Evolutionary conservation across 331 rosid genomes (phyloP).

Genomic region (Prunus yedoensis): DNA sequence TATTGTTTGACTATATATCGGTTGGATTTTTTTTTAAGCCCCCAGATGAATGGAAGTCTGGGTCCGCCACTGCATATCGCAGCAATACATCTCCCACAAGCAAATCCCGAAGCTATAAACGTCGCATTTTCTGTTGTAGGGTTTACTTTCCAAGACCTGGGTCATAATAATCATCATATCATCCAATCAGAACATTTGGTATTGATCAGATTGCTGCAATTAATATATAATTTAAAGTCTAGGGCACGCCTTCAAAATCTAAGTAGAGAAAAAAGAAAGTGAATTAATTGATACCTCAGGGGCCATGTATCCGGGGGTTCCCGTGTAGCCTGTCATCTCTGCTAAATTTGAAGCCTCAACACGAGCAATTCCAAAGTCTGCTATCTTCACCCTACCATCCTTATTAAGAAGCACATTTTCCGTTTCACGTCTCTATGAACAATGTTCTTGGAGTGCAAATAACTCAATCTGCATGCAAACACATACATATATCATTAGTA

Average conservation of each 20-base stretch:
- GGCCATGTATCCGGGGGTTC: constrained; percentile 28
- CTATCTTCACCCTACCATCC: constrained; percentile 4
- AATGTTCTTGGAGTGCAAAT: constrained; percentile 8
- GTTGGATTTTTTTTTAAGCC: too few species aligned
- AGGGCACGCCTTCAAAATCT: too few species aligned
- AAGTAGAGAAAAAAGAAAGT: too few species aligned
- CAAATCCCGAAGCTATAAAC: constrained; percentile 20
- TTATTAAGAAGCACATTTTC: constrained; percentile 23
- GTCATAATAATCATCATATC: too few species aligned
- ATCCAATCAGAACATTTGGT: background rate
- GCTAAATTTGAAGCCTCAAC: background rate
- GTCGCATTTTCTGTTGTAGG: constrained; percentile 14
- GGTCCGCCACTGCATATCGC: background rate
- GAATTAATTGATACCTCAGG: constrained; percentile 12
- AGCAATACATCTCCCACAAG: constrained; percentile 25
- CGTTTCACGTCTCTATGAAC: constrained; percentile 19
- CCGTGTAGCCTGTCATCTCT: constrained; percentile 20
- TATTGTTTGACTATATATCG: too few species aligned
- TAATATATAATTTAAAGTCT: background rate
- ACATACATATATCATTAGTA: background rate
- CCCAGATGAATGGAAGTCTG: too few species aligned
- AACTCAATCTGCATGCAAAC: background rate
- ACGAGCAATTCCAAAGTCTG: constrained; percentile 19
- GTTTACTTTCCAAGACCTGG: constrained; percentile 13
- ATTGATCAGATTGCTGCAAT: background rate